These are phyloP conservation scores for Leccinellum rugosiceps DNA, from an alignment of 768 basidiomycete species.

Conservation along the genomic window DNA sequence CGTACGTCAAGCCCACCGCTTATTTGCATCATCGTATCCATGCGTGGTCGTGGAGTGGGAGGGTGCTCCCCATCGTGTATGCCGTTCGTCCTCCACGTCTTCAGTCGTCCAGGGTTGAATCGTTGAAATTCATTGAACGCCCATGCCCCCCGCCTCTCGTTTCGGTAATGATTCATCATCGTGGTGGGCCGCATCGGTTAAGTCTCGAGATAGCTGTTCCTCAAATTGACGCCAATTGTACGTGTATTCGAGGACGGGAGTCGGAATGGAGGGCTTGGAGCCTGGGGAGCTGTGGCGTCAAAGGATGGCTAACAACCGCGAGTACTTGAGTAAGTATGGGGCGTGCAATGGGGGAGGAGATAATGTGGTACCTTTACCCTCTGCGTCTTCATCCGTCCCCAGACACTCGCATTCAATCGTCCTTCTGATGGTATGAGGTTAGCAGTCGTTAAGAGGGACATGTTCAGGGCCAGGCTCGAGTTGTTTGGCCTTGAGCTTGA, in stretches of 20 bases:
- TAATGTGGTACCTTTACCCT: too few species aligned
- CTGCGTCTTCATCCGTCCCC: too few species aligned
- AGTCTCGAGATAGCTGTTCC: conserved; percentile 52
- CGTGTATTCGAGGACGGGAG: conserved; percentile 75
- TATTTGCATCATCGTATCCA: conserved; percentile 1
- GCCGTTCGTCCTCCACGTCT: conserved; percentile 5
- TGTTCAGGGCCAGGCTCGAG: neutral
- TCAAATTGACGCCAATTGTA: conserved; percentile 63
- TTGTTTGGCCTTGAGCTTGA: neutral
- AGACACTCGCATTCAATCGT: neutral
- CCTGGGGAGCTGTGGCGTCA: conserved; percentile 66
- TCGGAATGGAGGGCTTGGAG: conserved; percentile 61
- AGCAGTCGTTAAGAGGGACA: conserved; percentile 16
- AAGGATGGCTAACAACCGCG: conserved; percentile 55
- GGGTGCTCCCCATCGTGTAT: conserved; percentile 16
- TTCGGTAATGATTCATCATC: conserved; percentile 58
- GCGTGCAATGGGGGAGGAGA: neutral
- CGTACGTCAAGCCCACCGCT: conserved; percentile 8
- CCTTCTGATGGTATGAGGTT: neutral
- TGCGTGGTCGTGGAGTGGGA: conserved; percentile 3
- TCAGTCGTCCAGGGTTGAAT: conserved; percentile 33
- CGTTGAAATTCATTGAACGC: conserved; percentile 55
- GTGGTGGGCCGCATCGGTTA: conserved; percentile 58
- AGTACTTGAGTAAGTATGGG: conserved; percentile 25
- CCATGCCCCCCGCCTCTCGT: conserved; percentile 58